Percentiles rank a stretch among this genome's conserved stretches.
phyloP scores from a whole-genome alignment of 2,329 filamentous ascomycete species.

The Penicillium sp. region DNA sequence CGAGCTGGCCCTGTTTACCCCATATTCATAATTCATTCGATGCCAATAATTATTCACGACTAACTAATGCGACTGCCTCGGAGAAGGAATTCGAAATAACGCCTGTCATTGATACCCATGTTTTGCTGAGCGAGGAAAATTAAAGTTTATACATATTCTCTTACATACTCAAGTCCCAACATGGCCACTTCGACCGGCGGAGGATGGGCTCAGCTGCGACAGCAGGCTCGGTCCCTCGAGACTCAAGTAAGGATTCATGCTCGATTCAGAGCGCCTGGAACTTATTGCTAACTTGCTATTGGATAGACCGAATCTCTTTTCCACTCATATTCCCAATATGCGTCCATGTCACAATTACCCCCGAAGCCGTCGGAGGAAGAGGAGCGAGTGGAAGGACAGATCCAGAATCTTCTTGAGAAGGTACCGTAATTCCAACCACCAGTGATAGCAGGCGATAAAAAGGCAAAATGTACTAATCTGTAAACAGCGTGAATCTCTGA shows the following conservation, averaged over 20 bases:
- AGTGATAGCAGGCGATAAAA: background rate
- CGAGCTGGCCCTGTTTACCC: background rate
- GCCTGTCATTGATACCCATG: background rate
- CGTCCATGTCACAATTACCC: conserved; percentile 72
- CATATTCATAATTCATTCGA: background rate
- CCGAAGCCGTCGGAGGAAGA: conserved; percentile 84
- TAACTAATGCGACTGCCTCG: conserved; percentile 5
- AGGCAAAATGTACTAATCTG: conserved; percentile 14
- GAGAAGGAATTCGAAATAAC: background rate
- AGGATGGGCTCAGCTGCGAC: conserved; percentile 90
- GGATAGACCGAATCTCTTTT: conserved; percentile 70
- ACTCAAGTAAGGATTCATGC: conserved; percentile 64
- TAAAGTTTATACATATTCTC: background rate
- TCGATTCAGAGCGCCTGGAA: background rate
- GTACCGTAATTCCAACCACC: conserved; percentile 42
- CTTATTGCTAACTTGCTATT: conserved; percentile 14
- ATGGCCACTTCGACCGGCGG: conserved; percentile 57
- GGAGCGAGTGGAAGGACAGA: conserved; percentile 68
- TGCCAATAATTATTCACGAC: background rate
- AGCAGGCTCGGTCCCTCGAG: conserved; percentile 84
- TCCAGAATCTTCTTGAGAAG: conserved; percentile 81
- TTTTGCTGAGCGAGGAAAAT: background rate
- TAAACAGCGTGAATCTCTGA: conserved; percentile 70
- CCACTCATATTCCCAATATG: conserved; percentile 81
- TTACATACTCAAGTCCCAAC: conserved; percentile 9